Percentiles rank a stretch among this genome's conserved stretches.
phyloP scores from a whole-genome alignment of 2,329 filamentous ascomycete species.

The Pseudophaeomoniella oleicola region DNA sequence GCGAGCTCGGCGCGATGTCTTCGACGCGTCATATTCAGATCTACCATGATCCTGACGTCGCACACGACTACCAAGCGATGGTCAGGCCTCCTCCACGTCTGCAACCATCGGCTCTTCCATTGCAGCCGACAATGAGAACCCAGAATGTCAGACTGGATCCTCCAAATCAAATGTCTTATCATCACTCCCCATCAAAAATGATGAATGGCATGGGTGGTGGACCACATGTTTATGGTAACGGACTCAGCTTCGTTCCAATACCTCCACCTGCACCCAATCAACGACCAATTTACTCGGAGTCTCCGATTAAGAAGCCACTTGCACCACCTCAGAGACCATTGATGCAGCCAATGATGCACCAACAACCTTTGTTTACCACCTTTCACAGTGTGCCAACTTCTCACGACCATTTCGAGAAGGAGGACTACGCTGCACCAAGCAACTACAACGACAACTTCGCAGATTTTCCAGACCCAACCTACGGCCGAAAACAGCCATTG shows the following conservation, averaged over 20 bases:
- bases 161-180: slow-evolving; percentile 4
- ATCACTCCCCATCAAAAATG: slow-evolving; percentile 8
- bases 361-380: slow-evolving; percentile 33
- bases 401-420: slow-evolving; percentile 26
- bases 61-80: slow-evolving; percentile 24
- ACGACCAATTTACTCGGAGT: slow-evolving; percentile 28
- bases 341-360: slow-evolving; percentile 8
- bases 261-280: slow-evolving; percentile 23
- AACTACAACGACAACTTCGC: slow-evolving; percentile 28
- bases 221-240: slow-evolving; percentile 20
- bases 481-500: slow-evolving; percentile 26
- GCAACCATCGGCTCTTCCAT: slow-evolving; percentile 38
- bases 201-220: slow-evolving; percentile 1
- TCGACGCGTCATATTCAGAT: slow-evolving; percentile 33
- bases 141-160: slow-evolving; percentile 1
- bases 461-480: slow-evolving; percentile 32
- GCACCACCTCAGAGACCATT: slow-evolving; percentile 17
- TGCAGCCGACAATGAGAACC: slow-evolving; percentile 24
- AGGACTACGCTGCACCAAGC: slow-evolving; percentile 29
- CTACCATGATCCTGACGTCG: slow-evolving; percentile 39
- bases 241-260: slow-evolving; percentile 45
- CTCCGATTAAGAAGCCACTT: slow-evolving; percentile 28
- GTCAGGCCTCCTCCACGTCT: slow-evolving; percentile 23
- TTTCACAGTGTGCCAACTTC: slow-evolving; percentile 28
- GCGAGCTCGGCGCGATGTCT: slow-evolving; percentile 8